phyloP scores from a whole-genome alignment of 441 rosid genomes.

The Rhodomyrtus psidioides region DNA sequence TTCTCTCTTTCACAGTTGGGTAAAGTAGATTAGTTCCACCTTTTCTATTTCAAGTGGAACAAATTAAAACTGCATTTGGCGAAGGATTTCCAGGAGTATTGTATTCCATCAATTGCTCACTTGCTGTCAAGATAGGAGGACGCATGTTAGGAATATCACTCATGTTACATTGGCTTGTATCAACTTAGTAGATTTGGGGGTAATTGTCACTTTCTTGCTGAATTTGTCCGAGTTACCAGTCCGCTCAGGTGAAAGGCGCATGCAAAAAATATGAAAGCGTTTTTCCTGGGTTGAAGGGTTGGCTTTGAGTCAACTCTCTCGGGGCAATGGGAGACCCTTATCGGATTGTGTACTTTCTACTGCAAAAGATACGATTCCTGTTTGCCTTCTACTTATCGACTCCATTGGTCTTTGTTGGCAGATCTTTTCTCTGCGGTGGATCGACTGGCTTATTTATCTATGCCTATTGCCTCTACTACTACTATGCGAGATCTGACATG shows the following conservation, averaged over 20 bases:
- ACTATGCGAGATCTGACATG: neutral
- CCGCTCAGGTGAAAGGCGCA: neutral
- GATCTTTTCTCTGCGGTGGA: constrained; percentile 2
- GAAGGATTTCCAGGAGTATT: neutral
- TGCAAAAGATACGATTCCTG: neutral
- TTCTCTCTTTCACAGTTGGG: neutral
- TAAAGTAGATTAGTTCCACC: neutral
- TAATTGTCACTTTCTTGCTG: neutral
- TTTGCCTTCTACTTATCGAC: neutral
- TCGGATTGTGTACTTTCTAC: neutral
- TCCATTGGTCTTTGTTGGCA: neutral
- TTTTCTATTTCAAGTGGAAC: neutral
- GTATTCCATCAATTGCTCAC: neutral
- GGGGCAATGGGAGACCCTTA: neutral
- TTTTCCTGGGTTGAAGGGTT: neutral
- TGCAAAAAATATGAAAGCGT: neutral
- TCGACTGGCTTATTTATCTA: neutral
- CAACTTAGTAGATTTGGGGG: neutral
- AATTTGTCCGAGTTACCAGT: neutral
- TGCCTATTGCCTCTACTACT: neutral
- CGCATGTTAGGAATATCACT: neutral
- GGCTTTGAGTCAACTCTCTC: neutral
- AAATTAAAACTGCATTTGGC: neutral
- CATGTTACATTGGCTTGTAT: neutral
- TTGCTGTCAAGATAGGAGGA: neutral